Evolutionary conservation across 768 basidiomycete genomes (phyloP).

Genomic region (Infundibulicybe gibba): DNA sequence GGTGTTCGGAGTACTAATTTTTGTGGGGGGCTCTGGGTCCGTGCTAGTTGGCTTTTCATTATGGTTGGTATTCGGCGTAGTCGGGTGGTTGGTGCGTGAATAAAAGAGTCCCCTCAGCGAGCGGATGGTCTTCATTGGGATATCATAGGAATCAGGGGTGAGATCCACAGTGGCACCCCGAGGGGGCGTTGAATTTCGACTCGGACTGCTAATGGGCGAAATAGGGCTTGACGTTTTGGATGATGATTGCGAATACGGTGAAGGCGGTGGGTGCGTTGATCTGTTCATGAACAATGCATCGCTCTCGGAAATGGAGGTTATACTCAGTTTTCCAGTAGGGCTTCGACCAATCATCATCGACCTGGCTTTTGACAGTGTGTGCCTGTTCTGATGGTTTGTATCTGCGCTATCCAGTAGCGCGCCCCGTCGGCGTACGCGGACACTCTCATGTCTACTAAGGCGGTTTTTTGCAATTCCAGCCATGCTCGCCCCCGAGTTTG

Average conservation of each 20-base stretch:
- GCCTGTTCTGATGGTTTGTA: constrained; percentile 15
- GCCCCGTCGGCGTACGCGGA: constrained; percentile 59
- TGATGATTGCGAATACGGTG: constrained; percentile 37
- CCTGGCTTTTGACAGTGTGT: constrained; percentile 17
- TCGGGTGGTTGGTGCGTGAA: constrained; percentile 41
- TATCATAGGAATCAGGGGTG: constrained; percentile 11
- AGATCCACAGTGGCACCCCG: constrained; percentile 1
- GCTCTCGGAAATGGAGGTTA: constrained; percentile 26
- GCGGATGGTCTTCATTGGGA: constrained; percentile 27
- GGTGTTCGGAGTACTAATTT: constrained; percentile 24
- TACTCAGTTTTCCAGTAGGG: constrained; percentile 31
- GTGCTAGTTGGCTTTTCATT: neutral
- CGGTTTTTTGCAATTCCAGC: constrained; percentile 61
- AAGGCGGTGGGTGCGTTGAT: constrained; percentile 14
- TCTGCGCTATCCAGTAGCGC: constrained; percentile 38
- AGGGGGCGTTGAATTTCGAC: constrained; percentile 11
- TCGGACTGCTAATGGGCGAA: constrained; percentile 11
- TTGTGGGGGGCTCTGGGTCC: constrained; percentile 1
- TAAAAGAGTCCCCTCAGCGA: constrained; percentile 60
- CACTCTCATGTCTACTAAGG: constrained; percentile 65
- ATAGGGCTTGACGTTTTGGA: constrained; percentile 14
- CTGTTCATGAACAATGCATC: constrained; percentile 9
- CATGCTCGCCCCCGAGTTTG: constrained; percentile 58
- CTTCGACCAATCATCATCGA: constrained; percentile 16
- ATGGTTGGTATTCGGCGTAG: too few species aligned